phyloP scores from a whole-genome alignment of 1,139 yeast genomes.

The Yamadazyma sp. region DNA sequence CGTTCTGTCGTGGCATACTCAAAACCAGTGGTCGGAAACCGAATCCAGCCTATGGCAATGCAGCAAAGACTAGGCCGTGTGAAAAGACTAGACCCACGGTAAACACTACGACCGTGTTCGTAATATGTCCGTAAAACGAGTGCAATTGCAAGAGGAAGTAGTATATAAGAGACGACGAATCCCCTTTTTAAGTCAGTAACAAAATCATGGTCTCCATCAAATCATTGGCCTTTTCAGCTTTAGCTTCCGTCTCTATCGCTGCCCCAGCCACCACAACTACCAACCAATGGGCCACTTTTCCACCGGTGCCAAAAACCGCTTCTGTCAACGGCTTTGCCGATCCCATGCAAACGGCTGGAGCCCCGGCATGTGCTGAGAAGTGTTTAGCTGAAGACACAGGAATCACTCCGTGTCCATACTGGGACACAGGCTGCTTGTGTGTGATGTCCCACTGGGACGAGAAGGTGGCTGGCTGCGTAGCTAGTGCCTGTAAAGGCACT shows the following conservation, averaged over 20 bases:
- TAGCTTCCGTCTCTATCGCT: constrained; percentile 12
- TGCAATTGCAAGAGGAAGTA: too few species aligned
- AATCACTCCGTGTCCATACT: constrained; percentile 46
- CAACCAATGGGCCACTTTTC: constrained; percentile 33
- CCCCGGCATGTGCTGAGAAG: constrained; percentile 45
- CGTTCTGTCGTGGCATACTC: neutral
- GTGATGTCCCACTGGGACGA: constrained; percentile 33
- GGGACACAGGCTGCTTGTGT: constrained; percentile 41
- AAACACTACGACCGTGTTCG: too few species aligned
- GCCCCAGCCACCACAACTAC: constrained; percentile 9
- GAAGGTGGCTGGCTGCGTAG: constrained; percentile 30
- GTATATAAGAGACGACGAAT: neutral
- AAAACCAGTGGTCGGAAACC: neutral
- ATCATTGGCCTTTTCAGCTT: neutral
- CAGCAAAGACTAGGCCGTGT: too few species aligned
- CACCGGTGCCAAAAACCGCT: constrained; percentile 49
- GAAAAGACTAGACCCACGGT: too few species aligned
- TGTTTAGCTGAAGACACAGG: constrained; percentile 37
- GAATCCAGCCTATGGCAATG: neutral
- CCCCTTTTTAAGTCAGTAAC: neutral
- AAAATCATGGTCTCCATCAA: constrained; percentile 1
- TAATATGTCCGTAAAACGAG: too few species aligned
- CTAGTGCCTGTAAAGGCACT: constrained; percentile 26
- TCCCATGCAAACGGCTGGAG: constrained; percentile 32
- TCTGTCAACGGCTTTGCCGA: constrained; percentile 54